Conservation (phyloP, 1,284 basidiomycete species). For the Taiwanofungus camphoratus region DNA sequence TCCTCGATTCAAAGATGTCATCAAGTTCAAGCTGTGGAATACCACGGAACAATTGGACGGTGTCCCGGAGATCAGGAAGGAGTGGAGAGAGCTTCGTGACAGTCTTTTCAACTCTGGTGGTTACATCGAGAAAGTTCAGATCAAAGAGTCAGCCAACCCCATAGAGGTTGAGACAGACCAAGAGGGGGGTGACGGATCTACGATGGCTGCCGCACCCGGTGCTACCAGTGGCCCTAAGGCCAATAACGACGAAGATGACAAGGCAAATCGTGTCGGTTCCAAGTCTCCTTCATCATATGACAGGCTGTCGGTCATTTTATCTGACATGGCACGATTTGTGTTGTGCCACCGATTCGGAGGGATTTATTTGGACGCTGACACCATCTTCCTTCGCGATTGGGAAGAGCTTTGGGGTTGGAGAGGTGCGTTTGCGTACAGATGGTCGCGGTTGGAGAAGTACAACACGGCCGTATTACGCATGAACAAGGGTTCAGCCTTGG, state of each 20-base stretch:
- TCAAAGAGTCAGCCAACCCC: conserved; percentile 15
- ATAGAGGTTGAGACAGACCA: conserved; percentile 20
- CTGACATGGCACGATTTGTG: conserved; percentile 67
- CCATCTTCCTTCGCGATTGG: conserved; percentile 68
- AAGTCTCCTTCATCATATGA: conserved; percentile 53
- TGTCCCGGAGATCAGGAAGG: conserved; percentile 51
- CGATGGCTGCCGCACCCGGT: conserved; percentile 10
- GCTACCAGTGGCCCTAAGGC: conserved; percentile 21
- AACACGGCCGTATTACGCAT: conserved; percentile 67
- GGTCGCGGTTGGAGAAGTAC: conserved; percentile 61
- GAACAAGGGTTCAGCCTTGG: conserved; percentile 57
- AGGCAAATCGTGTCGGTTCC: conserved; percentile 51
- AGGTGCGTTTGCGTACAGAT: conserved; percentile 66
- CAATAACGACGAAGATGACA: conserved; percentile 33
- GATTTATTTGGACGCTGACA: conserved; percentile 68
- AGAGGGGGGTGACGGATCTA: conserved; percentile 15
- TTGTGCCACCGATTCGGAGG: conserved; percentile 66
- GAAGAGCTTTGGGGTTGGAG: conserved; percentile 68
- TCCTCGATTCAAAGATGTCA: conserved; percentile 56
- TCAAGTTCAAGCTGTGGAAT: conserved; percentile 71
- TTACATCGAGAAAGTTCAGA: conserved; percentile 40
- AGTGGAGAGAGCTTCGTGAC: conserved; percentile 46
- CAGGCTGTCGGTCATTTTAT: conserved; percentile 58
- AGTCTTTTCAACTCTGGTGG: conserved; percentile 60
- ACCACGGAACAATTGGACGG: conserved; percentile 68